phyloP scores from a whole-genome alignment of 2,329 filamentous ascomycete genomes.

The Pleomassaria siparia region DNA sequence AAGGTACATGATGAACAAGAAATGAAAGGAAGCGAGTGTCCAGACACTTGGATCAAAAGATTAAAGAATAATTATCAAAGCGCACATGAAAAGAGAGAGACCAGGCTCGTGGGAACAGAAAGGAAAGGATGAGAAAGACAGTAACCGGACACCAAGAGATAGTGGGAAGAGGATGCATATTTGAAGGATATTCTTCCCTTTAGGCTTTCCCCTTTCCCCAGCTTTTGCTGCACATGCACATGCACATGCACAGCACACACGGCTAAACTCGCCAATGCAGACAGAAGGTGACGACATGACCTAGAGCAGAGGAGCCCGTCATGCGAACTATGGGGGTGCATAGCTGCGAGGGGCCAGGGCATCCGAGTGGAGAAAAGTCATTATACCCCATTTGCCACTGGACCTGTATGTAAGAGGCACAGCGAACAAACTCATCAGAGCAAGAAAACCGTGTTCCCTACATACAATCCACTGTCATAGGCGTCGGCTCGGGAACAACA shows the following conservation, averaged over 20 bases:
- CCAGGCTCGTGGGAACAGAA: conserved; percentile 2
- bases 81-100: conserved; percentile 1
- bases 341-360: conserved; percentile 4
- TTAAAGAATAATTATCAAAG: conserved; percentile 4
- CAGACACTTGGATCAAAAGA: conserved; percentile 3
- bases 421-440: conserved; percentile 3
- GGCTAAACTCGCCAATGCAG: conserved; percentile 7
- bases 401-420: neutral
- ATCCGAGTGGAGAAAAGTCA: neutral
- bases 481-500: neutral
- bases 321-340: conserved; percentile 7
- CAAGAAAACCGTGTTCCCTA: neutral
- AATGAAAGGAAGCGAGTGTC: conserved; percentile 6
- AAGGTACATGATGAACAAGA: conserved; percentile 31
- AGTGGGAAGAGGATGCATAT: conserved; percentile 5
- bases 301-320: conserved; percentile 2
- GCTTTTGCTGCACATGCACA: conserved; percentile 14
- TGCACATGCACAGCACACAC: conserved; percentile 6
- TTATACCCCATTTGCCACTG: conserved; percentile 3
- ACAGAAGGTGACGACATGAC: conserved; percentile 2
- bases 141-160: neutral
- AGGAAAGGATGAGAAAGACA: too few species aligned
- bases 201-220: conserved; percentile 25
- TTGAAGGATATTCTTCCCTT: conserved; percentile 21
- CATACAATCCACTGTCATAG: conserved; percentile 8